Percentiles rank a stretch among this genome's conserved stretches.
These are phyloP conservation scores for Durusdinium trenchii DNA, from an alignment of 73 alveolate species.

Conservation along the genomic window DNA sequence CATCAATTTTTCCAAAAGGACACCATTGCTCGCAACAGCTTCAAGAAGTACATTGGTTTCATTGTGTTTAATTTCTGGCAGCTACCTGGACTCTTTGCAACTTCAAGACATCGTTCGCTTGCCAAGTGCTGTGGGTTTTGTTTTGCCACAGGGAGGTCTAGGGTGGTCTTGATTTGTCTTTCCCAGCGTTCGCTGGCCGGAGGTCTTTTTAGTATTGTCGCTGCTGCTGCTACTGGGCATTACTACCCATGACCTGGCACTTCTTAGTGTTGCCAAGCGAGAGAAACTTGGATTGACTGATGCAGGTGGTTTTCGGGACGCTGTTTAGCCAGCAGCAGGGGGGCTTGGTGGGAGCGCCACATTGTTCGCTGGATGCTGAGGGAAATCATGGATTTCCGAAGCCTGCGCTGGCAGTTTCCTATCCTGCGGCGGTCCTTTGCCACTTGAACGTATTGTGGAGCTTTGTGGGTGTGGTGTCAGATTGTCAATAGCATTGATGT, in stretches of 20 bases:
- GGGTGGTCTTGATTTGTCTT: no score
- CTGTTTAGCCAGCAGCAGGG: not conserved
- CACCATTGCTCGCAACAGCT: no score
- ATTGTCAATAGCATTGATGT: no score
- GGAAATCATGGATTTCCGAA: slow-evolving; percentile 85
- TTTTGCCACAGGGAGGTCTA: no score
- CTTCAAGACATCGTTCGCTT: no score
- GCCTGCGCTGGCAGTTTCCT: slow-evolving; percentile 90
- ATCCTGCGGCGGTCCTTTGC: slow-evolving; percentile 56
- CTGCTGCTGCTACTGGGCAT: slow-evolving; percentile 71
- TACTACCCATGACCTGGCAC: slow-evolving; percentile 81
- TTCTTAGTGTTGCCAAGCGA: slow-evolving; percentile 54
- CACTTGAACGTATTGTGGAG: not conserved
- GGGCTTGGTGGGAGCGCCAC: not conserved
- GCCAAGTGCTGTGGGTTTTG: no score
- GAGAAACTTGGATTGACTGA: not conserved
- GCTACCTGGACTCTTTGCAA: no score
- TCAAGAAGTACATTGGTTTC: no score
- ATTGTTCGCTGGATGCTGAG: not conserved
- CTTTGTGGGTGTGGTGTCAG: not conserved
- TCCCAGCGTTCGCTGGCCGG: not conserved
- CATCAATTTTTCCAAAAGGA: no score
- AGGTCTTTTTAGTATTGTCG: slow-evolving; percentile 76
- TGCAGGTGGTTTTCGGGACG: not conserved
- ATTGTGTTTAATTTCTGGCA: no score